Evolutionary conservation across 371 early-diverging fungal genomes (phyloP).

Genomic region (Mucor velutinosus): DNA sequence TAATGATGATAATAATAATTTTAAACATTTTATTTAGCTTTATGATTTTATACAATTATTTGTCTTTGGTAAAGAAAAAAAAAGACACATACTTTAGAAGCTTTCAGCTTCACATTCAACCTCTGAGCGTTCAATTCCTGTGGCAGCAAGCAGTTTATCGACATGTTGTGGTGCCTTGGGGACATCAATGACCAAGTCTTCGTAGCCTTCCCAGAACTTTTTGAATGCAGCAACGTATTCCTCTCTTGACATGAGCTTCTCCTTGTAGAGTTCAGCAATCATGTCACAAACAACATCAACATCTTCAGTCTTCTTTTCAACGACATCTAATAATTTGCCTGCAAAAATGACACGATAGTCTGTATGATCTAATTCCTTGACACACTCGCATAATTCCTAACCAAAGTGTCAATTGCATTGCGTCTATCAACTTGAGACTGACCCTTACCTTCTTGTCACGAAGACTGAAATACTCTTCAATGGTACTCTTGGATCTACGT

Average conservation of each 20-base stretch:
- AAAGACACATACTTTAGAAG: constrained; percentile 4
- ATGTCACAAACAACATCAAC: constrained; percentile 57
- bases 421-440: neutral
- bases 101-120: constrained; percentile 37
- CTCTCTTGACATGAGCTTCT: constrained; percentile 42
- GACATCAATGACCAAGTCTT: constrained; percentile 82
- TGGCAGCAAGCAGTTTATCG: constrained; percentile 62
- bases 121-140: constrained; percentile 55
- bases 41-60: constrained; percentile 6
- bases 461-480: constrained; percentile 70
- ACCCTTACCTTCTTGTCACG: constrained; percentile 51
- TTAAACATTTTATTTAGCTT: constrained; percentile 4
- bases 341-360: constrained; percentile 57
- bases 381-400: constrained; percentile 62
- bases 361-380: constrained; percentile 67
- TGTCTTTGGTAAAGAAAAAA: neutral
- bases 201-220: constrained; percentile 64
- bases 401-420: neutral
- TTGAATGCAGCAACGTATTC: constrained; percentile 59
- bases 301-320: constrained; percentile 63
- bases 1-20: neutral
- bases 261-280: constrained; percentile 51
- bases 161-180: constrained; percentile 76
- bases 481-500: constrained; percentile 65
- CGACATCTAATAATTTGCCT: constrained; percentile 41